Conservation (phyloP, 192 early-diverging fungal genomes). For the Coemansia sp. region DNA sequence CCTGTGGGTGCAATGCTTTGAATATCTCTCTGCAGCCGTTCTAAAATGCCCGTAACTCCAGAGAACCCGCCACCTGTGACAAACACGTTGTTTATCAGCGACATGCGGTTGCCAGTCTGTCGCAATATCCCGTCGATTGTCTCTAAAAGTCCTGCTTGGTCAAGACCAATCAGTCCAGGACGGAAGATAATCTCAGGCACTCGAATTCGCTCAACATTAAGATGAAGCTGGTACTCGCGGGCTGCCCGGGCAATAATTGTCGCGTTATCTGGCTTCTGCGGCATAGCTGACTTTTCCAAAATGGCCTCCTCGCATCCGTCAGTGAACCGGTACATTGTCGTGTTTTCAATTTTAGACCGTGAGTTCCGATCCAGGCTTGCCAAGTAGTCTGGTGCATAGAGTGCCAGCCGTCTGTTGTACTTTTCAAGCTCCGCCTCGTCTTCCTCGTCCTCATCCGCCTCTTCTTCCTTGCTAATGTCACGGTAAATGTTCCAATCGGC, state of each 20-base stretch:
- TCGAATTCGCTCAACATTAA: slow-evolving; percentile 87
- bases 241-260: slow-evolving; percentile 42
- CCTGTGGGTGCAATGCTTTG: slow-evolving; percentile 61
- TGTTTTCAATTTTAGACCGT: slow-evolving; percentile 61
- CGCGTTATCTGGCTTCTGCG: slow-evolving; percentile 43
- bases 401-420: slow-evolving; percentile 67
- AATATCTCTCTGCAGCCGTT: slow-evolving; percentile 63
- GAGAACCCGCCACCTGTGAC: slow-evolving; percentile 76
- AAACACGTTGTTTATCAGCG: slow-evolving; percentile 59
- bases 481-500: slow-evolving; percentile 91
- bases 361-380: slow-evolving; percentile 69
- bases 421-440: slow-evolving; percentile 66
- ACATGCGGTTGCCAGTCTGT: slow-evolving; percentile 15
- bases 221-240: slow-evolving; percentile 76
- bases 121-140: slow-evolving; percentile 64
- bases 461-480: slow-evolving; percentile 84
- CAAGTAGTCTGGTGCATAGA: slow-evolving; percentile 73
- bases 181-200: slow-evolving; percentile 92
- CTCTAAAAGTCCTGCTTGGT: slow-evolving; percentile 86
- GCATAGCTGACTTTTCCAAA: slow-evolving; percentile 59
- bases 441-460: slow-evolving; percentile 75
- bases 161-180: slow-evolving; percentile 78
- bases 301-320: slow-evolving; percentile 56
- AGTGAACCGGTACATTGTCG: slow-evolving; percentile 70
- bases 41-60: slow-evolving; percentile 58